A percentile compares a stretch with the other conserved stretches of the same genome.
Conservation (phyloP, 208 protist genomes). For the Trypanosoma grayi region DNA sequence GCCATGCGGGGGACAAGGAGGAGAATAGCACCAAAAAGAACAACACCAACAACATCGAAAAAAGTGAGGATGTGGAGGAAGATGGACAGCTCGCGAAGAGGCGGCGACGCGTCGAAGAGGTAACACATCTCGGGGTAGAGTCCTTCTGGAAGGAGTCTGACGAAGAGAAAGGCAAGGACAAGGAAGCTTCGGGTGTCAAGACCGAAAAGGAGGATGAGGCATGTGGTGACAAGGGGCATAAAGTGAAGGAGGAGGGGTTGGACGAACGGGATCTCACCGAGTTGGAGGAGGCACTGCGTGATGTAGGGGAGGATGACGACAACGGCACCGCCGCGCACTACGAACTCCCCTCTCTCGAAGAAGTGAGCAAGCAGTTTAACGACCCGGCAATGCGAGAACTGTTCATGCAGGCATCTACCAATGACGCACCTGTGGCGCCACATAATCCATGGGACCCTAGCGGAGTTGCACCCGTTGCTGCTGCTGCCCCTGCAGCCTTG, state of each 20-base stretch:
- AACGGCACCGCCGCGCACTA: conserved; percentile 22
- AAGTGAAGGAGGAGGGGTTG: conserved; percentile 3
- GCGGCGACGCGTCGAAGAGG: conserved; percentile 21
- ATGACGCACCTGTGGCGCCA: conserved; percentile 17
- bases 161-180: not conserved
- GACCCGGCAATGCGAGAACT: conserved; percentile 78
- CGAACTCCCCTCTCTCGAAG: conserved; percentile 76
- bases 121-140: conserved; percentile 8
- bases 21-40: not conserved
- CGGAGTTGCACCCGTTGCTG: not conserved
- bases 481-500: conserved; percentile 18
- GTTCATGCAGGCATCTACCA: conserved; percentile 75
- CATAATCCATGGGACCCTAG: conserved; percentile 17
- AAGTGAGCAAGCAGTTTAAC: conserved; percentile 73
- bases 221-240: conserved; percentile 4
- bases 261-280: conserved; percentile 49
- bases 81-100: conserved; percentile 3
- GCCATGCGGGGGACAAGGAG: not conserved
- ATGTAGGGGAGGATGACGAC: conserved; percentile 14
- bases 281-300: conserved; percentile 34
- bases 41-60: not conserved
- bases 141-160: conserved; percentile 19
- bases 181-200: conserved; percentile 19
- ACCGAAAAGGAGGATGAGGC: conserved; percentile 6
- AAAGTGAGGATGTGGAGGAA: not conserved